Evolutionary conservation across 345 rosid genomes (phyloP).

Genomic region (Syzygium aqueum): DNA sequence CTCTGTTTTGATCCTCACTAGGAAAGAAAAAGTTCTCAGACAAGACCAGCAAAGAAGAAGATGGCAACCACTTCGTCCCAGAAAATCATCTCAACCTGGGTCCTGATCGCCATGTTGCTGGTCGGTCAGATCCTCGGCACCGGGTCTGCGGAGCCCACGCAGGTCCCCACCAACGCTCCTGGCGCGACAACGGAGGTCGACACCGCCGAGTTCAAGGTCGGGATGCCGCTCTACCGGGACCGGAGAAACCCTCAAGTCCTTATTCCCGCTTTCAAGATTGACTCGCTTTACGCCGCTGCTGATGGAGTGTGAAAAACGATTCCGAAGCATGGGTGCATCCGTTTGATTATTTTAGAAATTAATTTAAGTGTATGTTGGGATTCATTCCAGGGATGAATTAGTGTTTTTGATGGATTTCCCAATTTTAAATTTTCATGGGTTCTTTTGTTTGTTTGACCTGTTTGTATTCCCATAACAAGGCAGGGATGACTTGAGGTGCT

Average conservation of each 20-base stretch:
- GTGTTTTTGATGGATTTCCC: neutral
- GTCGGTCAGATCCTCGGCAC: neutral
- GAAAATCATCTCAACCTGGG: neutral
- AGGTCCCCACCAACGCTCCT: neutral
- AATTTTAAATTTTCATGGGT: neutral
- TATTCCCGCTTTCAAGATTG: neutral
- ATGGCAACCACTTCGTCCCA: neutral
- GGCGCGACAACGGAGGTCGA: neutral
- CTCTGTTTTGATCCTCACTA: neutral
- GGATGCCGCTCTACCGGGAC: constrained; percentile 7
- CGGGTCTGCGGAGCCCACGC: neutral
- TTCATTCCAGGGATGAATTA: neutral
- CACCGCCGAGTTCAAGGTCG: neutral
- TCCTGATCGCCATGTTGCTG: neutral
- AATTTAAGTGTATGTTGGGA: neutral
- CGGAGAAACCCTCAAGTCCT: neutral
- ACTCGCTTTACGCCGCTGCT: neutral
- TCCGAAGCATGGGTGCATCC: neutral
- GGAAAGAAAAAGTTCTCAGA: neutral
- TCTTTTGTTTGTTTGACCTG: neutral
- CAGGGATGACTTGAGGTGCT: too few species aligned
- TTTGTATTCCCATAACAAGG: neutral
- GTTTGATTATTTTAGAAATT: neutral
- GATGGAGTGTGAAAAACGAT: neutral
- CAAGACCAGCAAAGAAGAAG: neutral